phyloP scores from a whole-genome alignment of 179 eudicot species.

The Amaranthus tricolor region DNA sequence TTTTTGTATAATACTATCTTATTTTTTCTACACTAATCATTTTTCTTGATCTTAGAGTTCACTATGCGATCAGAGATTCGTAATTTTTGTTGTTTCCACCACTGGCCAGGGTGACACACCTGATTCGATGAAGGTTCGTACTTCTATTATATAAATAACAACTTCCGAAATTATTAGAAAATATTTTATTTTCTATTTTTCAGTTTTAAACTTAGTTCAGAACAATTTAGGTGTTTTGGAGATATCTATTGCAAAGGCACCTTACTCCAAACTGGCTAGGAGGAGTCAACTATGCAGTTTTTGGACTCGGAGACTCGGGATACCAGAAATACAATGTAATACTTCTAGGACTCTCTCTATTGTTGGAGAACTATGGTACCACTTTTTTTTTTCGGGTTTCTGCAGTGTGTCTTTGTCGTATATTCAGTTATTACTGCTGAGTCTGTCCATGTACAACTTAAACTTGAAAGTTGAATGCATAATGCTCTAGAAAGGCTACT shows the following conservation, averaged over 20 bases:
- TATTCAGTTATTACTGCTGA: conserved; percentile 6
- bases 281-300: conserved; percentile 78
- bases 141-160: background rate
- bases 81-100: conserved; percentile 82
- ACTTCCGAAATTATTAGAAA: background rate
- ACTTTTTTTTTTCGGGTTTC: conserved; percentile 37
- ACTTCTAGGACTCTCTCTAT: conserved; percentile 40
- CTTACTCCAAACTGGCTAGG: conserved; percentile 62
- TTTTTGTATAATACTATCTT: background rate
- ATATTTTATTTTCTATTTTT: conserved; percentile 11
- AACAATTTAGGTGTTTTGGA: conserved; percentile 77
- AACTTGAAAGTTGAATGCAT: conserved; percentile 1
- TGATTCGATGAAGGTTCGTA: conserved; percentile 78
- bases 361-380: conserved; percentile 47
- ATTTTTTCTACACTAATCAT: background rate
- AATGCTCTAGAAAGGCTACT: background rate
- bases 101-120: conserved; percentile 96
- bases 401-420: conserved; percentile 4
- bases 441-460: background rate
- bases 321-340: conserved; percentile 98
- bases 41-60: conserved; percentile 36
- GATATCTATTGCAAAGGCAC: conserved; percentile 67
- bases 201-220: background rate
- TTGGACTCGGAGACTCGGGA: conserved; percentile 98
- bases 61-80: conserved; percentile 44